These are phyloP conservation scores for Pinus taeda DNA, from an alignment of 75 land plant genomes.

Conservation along the genomic window DNA sequence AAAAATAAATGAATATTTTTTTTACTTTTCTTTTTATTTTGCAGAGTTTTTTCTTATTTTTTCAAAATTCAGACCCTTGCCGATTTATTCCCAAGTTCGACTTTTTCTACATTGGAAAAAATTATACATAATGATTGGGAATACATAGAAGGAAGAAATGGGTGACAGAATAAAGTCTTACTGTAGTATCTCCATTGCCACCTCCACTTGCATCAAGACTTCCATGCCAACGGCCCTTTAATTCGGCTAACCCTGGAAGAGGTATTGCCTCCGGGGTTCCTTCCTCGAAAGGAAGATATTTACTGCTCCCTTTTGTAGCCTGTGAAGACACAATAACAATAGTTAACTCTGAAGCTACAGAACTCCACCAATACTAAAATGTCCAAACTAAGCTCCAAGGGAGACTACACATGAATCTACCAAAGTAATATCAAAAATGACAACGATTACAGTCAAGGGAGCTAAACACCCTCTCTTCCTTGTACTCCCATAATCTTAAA, in stretches of 20 bases:
- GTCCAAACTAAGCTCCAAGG: background rate
- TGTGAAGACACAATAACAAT: constrained; percentile 4
- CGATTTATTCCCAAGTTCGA: no score
- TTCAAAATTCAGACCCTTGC: no score
- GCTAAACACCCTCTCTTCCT: background rate
- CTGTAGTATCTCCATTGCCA: constrained; percentile 96
- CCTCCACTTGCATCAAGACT: constrained; percentile 99
- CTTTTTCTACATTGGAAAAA: no score
- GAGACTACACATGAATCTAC: background rate
- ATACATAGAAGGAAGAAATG: background rate
- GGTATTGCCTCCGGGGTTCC: constrained; percentile 64
- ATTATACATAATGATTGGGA: background rate
- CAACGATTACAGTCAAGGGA: background rate
- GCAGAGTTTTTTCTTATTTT: no score
- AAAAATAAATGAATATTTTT: no score
- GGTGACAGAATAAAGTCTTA: constrained; percentile 12
- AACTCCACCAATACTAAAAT: background rate
- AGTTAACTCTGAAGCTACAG: background rate
- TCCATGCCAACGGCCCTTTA: constrained; percentile 91
- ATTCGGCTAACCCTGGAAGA: constrained; percentile 94
- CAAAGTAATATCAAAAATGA: background rate
- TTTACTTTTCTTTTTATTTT: no score
- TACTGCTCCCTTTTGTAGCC: constrained; percentile 20
- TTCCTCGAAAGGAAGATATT: constrained; percentile 47
- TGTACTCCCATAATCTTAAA: background rate